Percentiles rank a stretch among this genome's conserved stretches.
Evolutionary conservation across 768 basidiomycete genomes (phyloP).

Genomic region (Macrocybe gigantea): DNA sequence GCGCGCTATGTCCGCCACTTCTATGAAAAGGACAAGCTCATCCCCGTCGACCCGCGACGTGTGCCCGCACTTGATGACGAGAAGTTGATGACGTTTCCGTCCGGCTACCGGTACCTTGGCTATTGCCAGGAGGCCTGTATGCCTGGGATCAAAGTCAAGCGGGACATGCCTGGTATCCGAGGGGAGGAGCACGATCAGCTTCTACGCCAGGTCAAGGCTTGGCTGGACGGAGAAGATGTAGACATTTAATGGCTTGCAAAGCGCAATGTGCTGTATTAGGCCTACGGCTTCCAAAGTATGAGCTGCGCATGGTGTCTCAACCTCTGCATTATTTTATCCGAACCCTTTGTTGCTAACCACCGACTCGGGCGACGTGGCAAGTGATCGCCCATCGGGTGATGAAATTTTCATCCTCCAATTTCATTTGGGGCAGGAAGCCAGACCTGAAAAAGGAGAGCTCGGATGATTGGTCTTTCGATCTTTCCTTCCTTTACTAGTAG

Average conservation of each 20-base stretch:
- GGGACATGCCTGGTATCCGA: conserved; percentile 15
- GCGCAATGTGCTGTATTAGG: no score
- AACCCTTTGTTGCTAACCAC: no score
- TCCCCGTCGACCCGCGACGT: conserved; percentile 13
- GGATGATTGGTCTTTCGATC: no score
- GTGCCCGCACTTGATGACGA: conserved; percentile 14
- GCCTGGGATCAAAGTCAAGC: conserved; percentile 14
- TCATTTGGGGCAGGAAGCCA: no score
- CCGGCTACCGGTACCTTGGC: conserved; percentile 13
- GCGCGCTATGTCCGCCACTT: conserved; percentile 16
- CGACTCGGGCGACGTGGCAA: no score
- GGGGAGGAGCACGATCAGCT: conserved; percentile 14
- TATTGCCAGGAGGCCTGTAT: conserved; percentile 16
- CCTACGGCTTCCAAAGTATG: no score
- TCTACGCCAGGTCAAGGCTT: conserved; percentile 12
- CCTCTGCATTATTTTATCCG: no score
- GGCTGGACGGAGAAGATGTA: conserved; percentile 13
- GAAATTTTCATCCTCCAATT: no score
- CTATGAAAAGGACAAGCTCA: conserved; percentile 18
- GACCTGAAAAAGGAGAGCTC: no score
- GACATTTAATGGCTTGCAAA: conserved; percentile 5
- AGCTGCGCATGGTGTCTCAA: no score
- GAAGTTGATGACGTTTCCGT: conserved; percentile 9
- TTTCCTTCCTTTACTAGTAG: no score
- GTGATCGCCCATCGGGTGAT: no score